A percentile compares a stretch with the other conserved stretches of the same genome.
Evolutionary conservation across 1,284 basidiomycete species (phyloP).

Genomic region (Rhodotorula sp.): DNA sequence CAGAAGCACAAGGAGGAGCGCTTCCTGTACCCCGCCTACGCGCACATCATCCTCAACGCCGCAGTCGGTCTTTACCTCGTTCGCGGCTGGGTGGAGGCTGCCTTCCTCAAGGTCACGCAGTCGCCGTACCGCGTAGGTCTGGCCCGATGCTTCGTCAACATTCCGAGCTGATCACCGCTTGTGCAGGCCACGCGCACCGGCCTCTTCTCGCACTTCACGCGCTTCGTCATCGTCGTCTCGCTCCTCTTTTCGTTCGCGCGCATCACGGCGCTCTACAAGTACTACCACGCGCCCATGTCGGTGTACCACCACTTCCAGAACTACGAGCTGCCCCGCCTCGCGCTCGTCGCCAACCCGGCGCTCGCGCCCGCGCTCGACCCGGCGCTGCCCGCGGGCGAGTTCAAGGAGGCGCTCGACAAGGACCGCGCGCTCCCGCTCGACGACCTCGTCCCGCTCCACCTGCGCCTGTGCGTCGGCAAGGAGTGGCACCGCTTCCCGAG

Average conservation of each 20-base stretch:
- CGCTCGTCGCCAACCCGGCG: constrained; percentile 62
- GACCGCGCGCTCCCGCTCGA: constrained; percentile 68
- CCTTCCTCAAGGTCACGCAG: constrained; percentile 69
- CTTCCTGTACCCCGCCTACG: constrained; percentile 95
- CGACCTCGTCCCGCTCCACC: constrained; percentile 67
- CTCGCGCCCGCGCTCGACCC: constrained; percentile 39
- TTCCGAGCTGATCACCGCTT: neutral
- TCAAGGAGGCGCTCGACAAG: constrained; percentile 41
- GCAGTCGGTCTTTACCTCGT: constrained; percentile 79
- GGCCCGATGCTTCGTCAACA: neutral
- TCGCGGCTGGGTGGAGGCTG: constrained; percentile 79
- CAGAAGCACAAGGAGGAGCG: constrained; percentile 98
- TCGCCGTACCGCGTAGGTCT: constrained; percentile 75
- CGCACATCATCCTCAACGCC: constrained; percentile 90
- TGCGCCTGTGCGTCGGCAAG: constrained; percentile 85
- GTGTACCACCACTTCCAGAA: constrained; percentile 72
- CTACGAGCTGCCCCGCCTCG: constrained; percentile 73
- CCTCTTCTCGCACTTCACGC: constrained; percentile 74
- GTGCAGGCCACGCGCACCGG: constrained; percentile 70
- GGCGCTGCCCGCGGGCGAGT: constrained; percentile 31
- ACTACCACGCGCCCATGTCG: constrained; percentile 88
- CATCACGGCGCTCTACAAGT: constrained; percentile 75
- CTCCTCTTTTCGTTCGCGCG: constrained; percentile 73
- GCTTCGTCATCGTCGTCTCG: constrained; percentile 66
- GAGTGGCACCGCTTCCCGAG: constrained; percentile 97